Evolutionary conservation across 2,329 filamentous ascomycete genomes (phyloP), one percentile per base, ranked within the genome.

Genomic region (Dactylonectria macrodidyma): DNA sequence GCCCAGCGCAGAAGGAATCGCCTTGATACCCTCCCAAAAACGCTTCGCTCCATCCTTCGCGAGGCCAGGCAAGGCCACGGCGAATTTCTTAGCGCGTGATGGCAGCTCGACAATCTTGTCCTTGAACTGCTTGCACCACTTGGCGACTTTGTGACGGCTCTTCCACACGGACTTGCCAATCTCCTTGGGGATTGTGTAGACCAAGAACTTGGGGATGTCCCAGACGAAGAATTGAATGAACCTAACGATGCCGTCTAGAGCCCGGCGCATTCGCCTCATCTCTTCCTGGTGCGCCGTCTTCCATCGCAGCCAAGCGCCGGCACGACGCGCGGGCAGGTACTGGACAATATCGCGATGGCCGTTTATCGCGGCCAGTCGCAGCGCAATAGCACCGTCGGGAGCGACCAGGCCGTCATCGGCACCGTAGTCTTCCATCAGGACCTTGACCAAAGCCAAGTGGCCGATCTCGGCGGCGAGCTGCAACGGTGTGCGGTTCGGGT

Each of bases 371-470:
- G 85, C 85, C 1, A 87, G 78, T 1, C 84, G 81, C 14, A 86
- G 74, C 1, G 85, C 84, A 1, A 82, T 78, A 58, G 84, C 80
- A 0, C 84, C 85, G 59, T 86, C 84, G 5, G 83, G 81, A 1
- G 84, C 83, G 9, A 86, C 76, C 5, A 84, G 58, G 1, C 77
- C 72, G 71, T 86, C 84, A 68, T 86, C 80, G 12, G 84, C 84
- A 19, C 77, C 74, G 24, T 81, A 81, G 12, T 81, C 78, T 19
- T 83, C 78, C 54, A 82, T 73, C 12, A 87, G 74, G 1, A 85
- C 73, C 67, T 77, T 80, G 36, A 83, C 84, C 4, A 86, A 66
- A 3, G 81, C 77, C 3, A 85, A 68, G 10, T 81, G 78, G 2
- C 84, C 85, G 1, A 67, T 63, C 26, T 77, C 74, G 1, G 85